phyloP scores from a whole-genome alignment of 352 stramenopile genomes.

The Phytophthora uliginosa region DNA sequence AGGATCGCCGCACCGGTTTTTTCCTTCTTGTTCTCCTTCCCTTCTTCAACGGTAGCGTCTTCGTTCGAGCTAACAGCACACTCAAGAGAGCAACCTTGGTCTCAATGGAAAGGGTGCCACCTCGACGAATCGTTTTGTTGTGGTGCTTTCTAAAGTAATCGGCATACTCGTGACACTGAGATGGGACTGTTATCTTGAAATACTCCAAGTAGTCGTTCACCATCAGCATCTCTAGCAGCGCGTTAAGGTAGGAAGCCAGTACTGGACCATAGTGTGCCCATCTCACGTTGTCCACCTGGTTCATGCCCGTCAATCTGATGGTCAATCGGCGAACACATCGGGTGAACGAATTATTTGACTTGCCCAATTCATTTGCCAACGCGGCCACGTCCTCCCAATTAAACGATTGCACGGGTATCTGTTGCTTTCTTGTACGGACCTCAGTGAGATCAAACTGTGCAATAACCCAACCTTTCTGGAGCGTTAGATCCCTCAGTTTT shows the following conservation, averaged over 20 bases:
- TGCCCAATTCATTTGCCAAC: neutral
- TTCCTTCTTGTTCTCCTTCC: neutral
- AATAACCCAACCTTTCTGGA: neutral
- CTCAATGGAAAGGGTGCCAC: neutral
- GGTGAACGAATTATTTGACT: neutral
- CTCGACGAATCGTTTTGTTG: constrained; percentile 3
- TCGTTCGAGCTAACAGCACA: neutral
- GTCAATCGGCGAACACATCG: neutral
- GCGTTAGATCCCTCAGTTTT: neutral
- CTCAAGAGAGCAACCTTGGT: constrained; percentile 1
- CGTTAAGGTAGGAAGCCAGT: neutral
- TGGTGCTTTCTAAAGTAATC: neutral
- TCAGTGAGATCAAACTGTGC: neutral
- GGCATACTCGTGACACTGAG: constrained; percentile 1
- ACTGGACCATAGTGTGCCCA: neutral
- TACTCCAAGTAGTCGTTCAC: constrained; percentile 2
- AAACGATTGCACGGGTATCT: too few species aligned
- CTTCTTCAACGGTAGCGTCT: neutral
- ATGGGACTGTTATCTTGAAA: neutral
- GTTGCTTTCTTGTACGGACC: neutral
- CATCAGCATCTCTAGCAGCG: neutral
- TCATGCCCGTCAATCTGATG: neutral
- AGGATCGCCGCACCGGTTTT: neutral
- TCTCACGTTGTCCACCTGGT: neutral
- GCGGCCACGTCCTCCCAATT: neutral